These are phyloP conservation scores for Aspergillus eucalypticola DNA, from an alignment of 2,329 filamentous ascomycete genomes.

Conservation along the genomic window DNA sequence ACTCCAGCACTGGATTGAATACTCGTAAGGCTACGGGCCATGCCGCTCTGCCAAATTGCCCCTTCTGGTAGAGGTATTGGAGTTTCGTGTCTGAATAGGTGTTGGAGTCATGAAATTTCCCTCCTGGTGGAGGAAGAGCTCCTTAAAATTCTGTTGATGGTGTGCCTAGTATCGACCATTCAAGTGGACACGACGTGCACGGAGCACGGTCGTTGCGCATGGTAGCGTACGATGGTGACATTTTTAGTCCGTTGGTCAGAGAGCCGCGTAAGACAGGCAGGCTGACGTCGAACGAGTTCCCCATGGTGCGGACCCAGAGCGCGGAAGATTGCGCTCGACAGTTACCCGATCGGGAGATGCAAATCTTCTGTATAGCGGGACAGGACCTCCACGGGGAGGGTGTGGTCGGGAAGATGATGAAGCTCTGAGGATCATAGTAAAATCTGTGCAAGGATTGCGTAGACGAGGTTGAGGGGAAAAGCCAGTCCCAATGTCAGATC, in stretches of 20 bases:
- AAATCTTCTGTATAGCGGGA: neutral
- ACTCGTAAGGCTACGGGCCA: slow-evolving; percentile 10
- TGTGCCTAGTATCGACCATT: slow-evolving; percentile 2
- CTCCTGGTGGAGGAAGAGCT: neutral
- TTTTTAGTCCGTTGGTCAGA: slow-evolving; percentile 22
- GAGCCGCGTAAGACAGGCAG: slow-evolving; percentile 26
- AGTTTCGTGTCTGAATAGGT: neutral
- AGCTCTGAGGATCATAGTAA: neutral
- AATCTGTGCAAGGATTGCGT: slow-evolving; percentile 8
- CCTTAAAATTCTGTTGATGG: slow-evolving; percentile 3
- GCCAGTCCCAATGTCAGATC: neutral
- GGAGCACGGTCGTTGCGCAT: slow-evolving; percentile 16
- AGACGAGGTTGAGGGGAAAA: slow-evolving; percentile 4
- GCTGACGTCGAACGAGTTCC: slow-evolving; percentile 13
- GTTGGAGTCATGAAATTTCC: neutral
- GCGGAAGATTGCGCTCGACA: slow-evolving; percentile 1
- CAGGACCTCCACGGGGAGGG: too few relatives aligned
- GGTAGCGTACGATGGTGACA: slow-evolving; percentile 18
- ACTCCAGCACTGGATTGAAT: neutral
- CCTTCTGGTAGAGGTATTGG: neutral
- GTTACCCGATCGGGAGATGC: slow-evolving; percentile 7
- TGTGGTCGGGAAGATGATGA: neutral
- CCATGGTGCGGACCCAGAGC: slow-evolving; percentile 1
- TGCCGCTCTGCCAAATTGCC: slow-evolving; percentile 7
- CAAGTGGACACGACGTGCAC: slow-evolving; percentile 7